A percentile compares a stretch with the other conserved stretches of the same genome.
Evolutionary conservation across 2,329 filamentous ascomycete species (phyloP).

Genomic region (Monosporascus sp.): DNA sequence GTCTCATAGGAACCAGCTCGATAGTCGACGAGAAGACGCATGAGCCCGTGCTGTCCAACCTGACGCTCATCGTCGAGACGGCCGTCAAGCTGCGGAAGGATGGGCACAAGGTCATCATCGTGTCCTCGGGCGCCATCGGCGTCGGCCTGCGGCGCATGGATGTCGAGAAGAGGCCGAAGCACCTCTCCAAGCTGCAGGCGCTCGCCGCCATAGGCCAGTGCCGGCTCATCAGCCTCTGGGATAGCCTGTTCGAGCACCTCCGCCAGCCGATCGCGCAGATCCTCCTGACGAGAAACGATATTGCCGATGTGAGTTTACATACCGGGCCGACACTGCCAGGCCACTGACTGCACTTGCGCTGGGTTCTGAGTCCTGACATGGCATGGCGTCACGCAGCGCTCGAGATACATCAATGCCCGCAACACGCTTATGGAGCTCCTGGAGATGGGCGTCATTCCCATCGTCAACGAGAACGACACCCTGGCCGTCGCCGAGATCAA

Average conservation of each 20-base stretch:
- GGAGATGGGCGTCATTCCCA: slow-evolving; percentile 93
- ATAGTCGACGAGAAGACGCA: slow-evolving; percentile 96
- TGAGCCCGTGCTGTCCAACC: slow-evolving; percentile 84
- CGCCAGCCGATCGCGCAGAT: slow-evolving; percentile 92
- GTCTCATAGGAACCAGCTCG: slow-evolving; percentile 79
- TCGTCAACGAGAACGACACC: slow-evolving; percentile 98
- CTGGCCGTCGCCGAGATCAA: slow-evolving; percentile 97
- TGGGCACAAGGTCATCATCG: slow-evolving; percentile 91
- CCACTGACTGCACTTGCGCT: too few species aligned
- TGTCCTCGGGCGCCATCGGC: slow-evolving; percentile 95
- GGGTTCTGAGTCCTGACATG: not conserved
- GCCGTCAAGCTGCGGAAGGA: slow-evolving; percentile 81
- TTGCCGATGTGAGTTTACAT: slow-evolving; percentile 68
- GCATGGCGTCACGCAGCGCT: slow-evolving; percentile 50
- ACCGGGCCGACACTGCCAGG: too few species aligned
- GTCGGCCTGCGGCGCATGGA: slow-evolving; percentile 90
- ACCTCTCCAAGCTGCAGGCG: slow-evolving; percentile 85
- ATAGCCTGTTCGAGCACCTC: slow-evolving; percentile 82
- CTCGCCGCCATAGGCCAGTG: slow-evolving; percentile 95
- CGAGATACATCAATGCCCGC: slow-evolving; percentile 93
- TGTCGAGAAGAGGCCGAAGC: slow-evolving; percentile 79
- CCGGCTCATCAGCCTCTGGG: slow-evolving; percentile 91
- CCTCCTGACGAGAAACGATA: slow-evolving; percentile 89
- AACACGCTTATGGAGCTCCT: slow-evolving; percentile 89
- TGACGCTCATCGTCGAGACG: slow-evolving; percentile 91